A percentile compares a stretch with the other conserved stretches of the same genome.
These are phyloP conservation scores for Coniochaeta sp. DNA, from an alignment of 2,329 filamentous ascomycete genomes.

Conservation along the genomic window DNA sequence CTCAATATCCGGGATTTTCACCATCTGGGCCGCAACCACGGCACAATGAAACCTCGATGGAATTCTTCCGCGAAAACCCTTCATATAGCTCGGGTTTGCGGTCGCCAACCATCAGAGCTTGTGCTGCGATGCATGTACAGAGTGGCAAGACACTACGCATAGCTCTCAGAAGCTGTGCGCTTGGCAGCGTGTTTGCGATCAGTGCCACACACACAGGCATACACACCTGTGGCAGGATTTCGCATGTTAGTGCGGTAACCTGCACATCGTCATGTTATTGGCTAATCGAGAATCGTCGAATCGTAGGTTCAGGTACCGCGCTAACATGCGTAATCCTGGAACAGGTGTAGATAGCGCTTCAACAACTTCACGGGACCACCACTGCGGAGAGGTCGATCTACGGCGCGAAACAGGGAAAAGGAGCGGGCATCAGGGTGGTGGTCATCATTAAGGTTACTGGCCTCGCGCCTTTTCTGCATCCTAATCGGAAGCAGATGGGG, in stretches of 20 bases:
- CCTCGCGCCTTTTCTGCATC: background rate
- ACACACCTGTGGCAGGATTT: too few species aligned
- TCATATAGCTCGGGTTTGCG: too few species aligned
- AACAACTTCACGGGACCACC: too few species aligned
- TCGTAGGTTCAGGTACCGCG: too few species aligned
- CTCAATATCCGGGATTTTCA: constrained; percentile 3
- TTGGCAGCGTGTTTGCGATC: too few species aligned
- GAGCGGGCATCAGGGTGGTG: background rate
- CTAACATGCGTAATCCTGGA: too few species aligned
- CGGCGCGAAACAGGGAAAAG: constrained; percentile 15
- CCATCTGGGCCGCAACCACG: background rate
- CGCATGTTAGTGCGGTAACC: too few species aligned
- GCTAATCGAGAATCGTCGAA: too few species aligned
- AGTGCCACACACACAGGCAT: too few species aligned
- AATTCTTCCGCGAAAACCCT: background rate
- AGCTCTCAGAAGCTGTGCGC: too few species aligned
- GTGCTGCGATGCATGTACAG: background rate
- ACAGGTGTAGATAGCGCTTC: too few species aligned
- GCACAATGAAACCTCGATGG: background rate
- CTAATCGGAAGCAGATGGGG: background rate
- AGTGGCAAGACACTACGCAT: background rate
- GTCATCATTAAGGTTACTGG: background rate
- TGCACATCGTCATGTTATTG: too few species aligned
- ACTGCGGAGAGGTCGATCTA: constrained; percentile 14
- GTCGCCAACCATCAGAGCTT: background rate